Evolutionary conservation across 345 rosid species (phyloP).

Genomic region (Microthlaspi erraticum): DNA sequence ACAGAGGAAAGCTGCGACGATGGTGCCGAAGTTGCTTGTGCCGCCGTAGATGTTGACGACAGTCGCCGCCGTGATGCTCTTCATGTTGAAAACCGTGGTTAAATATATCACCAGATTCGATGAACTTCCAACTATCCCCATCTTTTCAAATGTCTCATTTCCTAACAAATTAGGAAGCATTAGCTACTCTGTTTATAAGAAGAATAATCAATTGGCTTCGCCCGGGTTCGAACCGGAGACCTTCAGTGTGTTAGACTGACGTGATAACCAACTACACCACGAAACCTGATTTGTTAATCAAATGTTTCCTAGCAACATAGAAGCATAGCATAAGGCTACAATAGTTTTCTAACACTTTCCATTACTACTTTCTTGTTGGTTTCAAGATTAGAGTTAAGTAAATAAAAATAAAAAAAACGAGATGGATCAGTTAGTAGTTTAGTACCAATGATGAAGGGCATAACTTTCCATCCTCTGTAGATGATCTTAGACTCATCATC

Average conservation of each 20-base stretch:
- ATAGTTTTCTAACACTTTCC: background rate
- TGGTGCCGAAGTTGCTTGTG: conserved; percentile 66
- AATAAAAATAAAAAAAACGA: background rate
- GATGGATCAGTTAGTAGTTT: conserved; percentile 25
- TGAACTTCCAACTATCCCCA: conserved; percentile 66
- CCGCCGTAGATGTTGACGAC: conserved; percentile 63
- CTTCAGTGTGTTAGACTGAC: conserved; percentile 99
- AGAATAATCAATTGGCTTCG: conserved; percentile 56
- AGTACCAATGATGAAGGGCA: conserved; percentile 76
- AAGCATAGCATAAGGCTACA: background rate
- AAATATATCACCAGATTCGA: conserved; percentile 61
- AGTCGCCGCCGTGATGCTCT: conserved; percentile 65
- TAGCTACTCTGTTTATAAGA: background rate
- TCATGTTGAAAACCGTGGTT: conserved; percentile 67
- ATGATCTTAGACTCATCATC: conserved; percentile 48
- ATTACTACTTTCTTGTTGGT: background rate
- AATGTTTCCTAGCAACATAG: background rate
- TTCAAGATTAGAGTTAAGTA: background rate
- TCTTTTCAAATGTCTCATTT: conserved; percentile 72
- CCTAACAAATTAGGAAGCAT: conserved; percentile 47
- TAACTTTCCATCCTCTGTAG: conserved; percentile 77
- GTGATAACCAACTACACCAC: conserved; percentile 99
- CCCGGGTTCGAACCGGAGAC: conserved; percentile 96
- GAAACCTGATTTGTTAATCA: conserved; percentile 55
- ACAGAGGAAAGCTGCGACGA: conserved; percentile 65